These are phyloP conservation scores for Gardenia jasminoides DNA, from an alignment of 257 asterid species.

Conservation along the genomic window DNA sequence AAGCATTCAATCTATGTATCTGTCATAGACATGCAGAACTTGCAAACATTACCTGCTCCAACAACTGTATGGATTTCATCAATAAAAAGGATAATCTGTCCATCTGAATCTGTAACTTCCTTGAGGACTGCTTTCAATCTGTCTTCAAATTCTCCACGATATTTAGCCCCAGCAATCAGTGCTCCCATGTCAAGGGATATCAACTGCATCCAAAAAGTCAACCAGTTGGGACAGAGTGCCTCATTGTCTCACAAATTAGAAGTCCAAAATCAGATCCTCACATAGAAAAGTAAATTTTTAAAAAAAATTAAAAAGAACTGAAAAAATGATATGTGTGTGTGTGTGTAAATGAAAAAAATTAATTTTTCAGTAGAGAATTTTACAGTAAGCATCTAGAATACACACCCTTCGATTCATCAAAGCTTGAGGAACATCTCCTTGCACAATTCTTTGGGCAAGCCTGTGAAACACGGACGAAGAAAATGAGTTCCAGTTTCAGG, in stretches of 20 bases:
- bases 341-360: neutral
- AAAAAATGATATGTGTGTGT: too few species aligned
- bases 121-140: too few species aligned
- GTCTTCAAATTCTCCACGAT: too few species aligned
- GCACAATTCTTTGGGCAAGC: constrained; percentile 98
- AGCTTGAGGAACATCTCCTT: constrained; percentile 99
- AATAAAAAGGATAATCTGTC: constrained; percentile 83
- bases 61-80: constrained; percentile 98
- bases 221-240: constrained; percentile 8
- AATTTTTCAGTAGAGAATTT: constrained; percentile 3
- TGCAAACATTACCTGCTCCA: constrained; percentile 71
- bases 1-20: neutral
- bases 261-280: neutral
- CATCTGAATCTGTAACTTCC: constrained; percentile 67
- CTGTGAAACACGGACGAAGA: constrained; percentile 41
- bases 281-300: neutral
- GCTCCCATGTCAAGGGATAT: constrained; percentile 99
- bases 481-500: neutral
- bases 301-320: neutral
- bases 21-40: neutral
- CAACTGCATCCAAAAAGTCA: constrained; percentile 49
- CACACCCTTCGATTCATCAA: constrained; percentile 87
- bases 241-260: neutral
- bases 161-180: constrained; percentile 85
- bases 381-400: constrained; percentile 23